Evolutionary conservation across 2,329 filamentous ascomycete species (phyloP), one percentile per base, ranked within the genome.

Genomic region (Scytalidium lignicola): DNA sequence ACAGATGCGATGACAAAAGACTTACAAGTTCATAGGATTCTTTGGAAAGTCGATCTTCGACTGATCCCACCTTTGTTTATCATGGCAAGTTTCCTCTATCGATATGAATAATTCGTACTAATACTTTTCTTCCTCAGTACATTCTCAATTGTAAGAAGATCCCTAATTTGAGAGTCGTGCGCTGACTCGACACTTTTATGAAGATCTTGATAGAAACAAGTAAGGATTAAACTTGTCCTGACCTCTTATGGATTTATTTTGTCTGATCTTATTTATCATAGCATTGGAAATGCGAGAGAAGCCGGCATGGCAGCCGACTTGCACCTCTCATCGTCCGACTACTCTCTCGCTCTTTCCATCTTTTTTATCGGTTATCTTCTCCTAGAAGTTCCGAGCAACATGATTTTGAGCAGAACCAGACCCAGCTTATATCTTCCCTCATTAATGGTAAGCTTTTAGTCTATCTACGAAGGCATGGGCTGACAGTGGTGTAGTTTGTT

Each of bases 221-320:
- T 47, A 41, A 20, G 45, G 2, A 17, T 47, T 42, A 17, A 26
- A 10, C 15, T n/a, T n/a, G n/a, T n/a, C n/a, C n/a, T n/a, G n/a
- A n/a, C n/a, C n/a, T n/a, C n/a, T n/a, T n/a, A n/a, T n/a, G n/a
- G n/a, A n/a, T n/a, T n/a, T n/a, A n/a, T n/a, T n/a, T n/a, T 37
- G 15, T 37, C 15, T 37, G 32, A n/a, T 47, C 23, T 42, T 19
- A 42, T n/a, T 37, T 37, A 17, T 37, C 10, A n/a, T n/a, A 75
- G 84, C n/a, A 37, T 37, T 37, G 74, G 76, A 0, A 78, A 81
- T 58, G 78, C 78, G 0, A 71, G 76, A 3, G 70, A 79, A 40
- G 77, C 76, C 2, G 72, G 72, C 0, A 68, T 82, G 1, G 77
- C 80, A 48, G 51, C 65, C 13, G 79, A 82, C 48, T 65, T 83